Percentiles rank a stretch among this genome's conserved stretches.
phyloP scores from a whole-genome alignment of 2,329 filamentous ascomycete species.

The Colletotrichum orbiculare region DNA sequence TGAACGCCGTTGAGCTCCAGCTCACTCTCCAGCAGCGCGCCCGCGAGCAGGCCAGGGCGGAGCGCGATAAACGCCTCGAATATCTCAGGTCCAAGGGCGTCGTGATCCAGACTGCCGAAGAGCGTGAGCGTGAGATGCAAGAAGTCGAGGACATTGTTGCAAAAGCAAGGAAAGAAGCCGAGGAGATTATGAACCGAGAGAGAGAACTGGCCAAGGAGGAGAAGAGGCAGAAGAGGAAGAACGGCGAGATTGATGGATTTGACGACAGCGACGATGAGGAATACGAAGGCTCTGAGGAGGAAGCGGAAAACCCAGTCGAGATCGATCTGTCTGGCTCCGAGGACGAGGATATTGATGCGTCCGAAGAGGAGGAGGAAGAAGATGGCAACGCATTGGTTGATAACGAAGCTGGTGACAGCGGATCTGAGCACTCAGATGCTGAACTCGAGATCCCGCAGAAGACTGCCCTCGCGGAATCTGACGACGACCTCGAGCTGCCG shows the following conservation, averaged over 20 bases:
- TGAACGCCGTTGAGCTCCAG: slow-evolving; percentile 78
- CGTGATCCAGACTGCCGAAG: slow-evolving; percentile 84
- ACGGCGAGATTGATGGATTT: slow-evolving; percentile 62
- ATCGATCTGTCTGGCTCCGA: slow-evolving; percentile 58
- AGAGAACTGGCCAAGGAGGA: slow-evolving; percentile 77
- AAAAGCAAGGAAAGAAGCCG: slow-evolving; percentile 82
- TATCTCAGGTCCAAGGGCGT: slow-evolving; percentile 83
- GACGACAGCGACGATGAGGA: slow-evolving; percentile 67
- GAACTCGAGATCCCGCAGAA: slow-evolving; percentile 42
- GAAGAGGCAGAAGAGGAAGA: slow-evolving; percentile 54
- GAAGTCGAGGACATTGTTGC: slow-evolving; percentile 90
- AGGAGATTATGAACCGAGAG: slow-evolving; percentile 82
- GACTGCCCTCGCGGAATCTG: slow-evolving; percentile 45
- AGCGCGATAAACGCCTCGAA: slow-evolving; percentile 81
- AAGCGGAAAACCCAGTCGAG: slow-evolving; percentile 52
- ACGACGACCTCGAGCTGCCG: slow-evolving; percentile 55
- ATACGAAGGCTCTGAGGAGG: slow-evolving; percentile 52
- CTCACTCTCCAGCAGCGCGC: slow-evolving; percentile 75
- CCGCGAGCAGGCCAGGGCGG: slow-evolving; percentile 80
- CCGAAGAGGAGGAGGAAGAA: slow-evolving; percentile 47
- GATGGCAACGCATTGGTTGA: slow-evolving; percentile 49
- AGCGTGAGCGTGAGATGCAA: slow-evolving; percentile 83
- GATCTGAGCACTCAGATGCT: slow-evolving; percentile 44
- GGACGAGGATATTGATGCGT: slow-evolving; percentile 48
- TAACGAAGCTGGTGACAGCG: slow-evolving; percentile 55